Conservation (phyloP, 306 rosid genomes). For the Cucurbita maxima region DNA sequence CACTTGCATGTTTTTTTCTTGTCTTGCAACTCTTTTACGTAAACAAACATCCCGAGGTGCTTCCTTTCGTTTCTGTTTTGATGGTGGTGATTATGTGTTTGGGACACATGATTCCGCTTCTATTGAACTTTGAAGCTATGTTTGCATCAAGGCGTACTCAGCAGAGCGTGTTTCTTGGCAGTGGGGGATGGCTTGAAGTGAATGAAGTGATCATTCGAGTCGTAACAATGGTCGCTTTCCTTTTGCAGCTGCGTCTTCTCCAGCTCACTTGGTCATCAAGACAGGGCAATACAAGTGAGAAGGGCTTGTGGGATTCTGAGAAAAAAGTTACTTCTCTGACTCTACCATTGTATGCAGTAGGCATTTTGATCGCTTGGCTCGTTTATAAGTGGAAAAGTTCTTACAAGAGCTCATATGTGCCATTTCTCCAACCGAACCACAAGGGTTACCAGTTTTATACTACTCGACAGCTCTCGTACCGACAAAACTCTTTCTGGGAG, state of each 20-base stretch:
- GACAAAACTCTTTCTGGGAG: slow-evolving; percentile 40
- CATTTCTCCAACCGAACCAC: slow-evolving; percentile 28
- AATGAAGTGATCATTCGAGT: slow-evolving; percentile 66
- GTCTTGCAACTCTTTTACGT: slow-evolving; percentile 69
- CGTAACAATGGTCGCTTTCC: slow-evolving; percentile 70
- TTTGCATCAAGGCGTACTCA: slow-evolving; percentile 29
- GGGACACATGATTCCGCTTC: slow-evolving; percentile 71
- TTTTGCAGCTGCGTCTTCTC: slow-evolving; percentile 57
- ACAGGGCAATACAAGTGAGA: slow-evolving; percentile 26
- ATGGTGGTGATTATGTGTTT: slow-evolving; percentile 57
- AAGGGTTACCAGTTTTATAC: slow-evolving; percentile 8
- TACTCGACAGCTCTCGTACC: slow-evolving; percentile 9
- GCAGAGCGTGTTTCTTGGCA: slow-evolving; percentile 42
- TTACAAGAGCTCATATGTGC: slow-evolving; percentile 8
- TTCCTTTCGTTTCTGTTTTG: slow-evolving; percentile 49
- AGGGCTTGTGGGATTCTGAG: slow-evolving; percentile 47
- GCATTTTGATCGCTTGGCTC: slow-evolving; percentile 42
- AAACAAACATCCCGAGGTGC: slow-evolving; percentile 43
- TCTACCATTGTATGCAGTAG: slow-evolving; percentile 45
- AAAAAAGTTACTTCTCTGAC: slow-evolving; percentile 40
- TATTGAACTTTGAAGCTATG: slow-evolving; percentile 68
- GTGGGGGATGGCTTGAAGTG: slow-evolving; percentile 74
- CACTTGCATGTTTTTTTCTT: slow-evolving; percentile 63
- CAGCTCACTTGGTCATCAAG: slow-evolving; percentile 73
- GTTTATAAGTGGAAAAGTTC: slow-evolving; percentile 33